Base-by-base conservation (phyloP, 2,329 filamentous ascomycete genomes). In the Blastomyces silverae region DNA sequence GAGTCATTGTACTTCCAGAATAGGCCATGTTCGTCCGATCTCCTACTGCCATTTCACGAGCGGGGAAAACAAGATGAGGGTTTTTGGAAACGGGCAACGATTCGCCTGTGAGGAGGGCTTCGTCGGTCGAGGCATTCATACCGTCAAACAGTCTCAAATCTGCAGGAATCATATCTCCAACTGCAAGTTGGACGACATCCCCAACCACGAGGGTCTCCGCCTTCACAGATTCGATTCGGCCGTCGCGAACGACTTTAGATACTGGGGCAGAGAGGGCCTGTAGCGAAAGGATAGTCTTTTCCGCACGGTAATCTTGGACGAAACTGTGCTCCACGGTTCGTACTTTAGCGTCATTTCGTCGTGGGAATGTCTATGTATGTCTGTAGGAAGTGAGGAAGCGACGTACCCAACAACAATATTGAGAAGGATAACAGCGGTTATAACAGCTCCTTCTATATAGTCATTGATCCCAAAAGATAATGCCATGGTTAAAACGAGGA, bases 401-500 rank as follows among this genome's bases (percentile, higher is more conserved):
- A 57, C 72, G 62, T 68, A 77, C 75, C 84, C 84, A 64, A 86
- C 83, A 8, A 81, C 69, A 55, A 85, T 80, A 70, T 86, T 86
- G 61, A 85, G 75, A 17, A 84, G 70, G 66, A 86, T 85, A 69
- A 86, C 83, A 22, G 82, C 83, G 2, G 81, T 81, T 65, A 86
- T 83, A 64, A 86, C 84, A 64, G 81, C 83, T 31, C 83, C 84
- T 75, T 86, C 84, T 64, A 86, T 81, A 67, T 80, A 85, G 70
- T 85, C 83, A 53, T 79, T 74, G 52, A 84, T 82, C 56, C 81
- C 83, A 70, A 82, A 83, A 67, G 81, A 82, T 58, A 84, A 79
- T 66, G 85, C 86, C 85, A 90, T 90, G 71, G 89, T 89, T 71
- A 90, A 85, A 69, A 91, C 81, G 70, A 92, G 85, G 67, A 90